Percentiles rank a stretch among this genome's conserved stretches.
Conservation (phyloP, 164 flowering plant species). For the Magnolia changhungtana region DNA sequence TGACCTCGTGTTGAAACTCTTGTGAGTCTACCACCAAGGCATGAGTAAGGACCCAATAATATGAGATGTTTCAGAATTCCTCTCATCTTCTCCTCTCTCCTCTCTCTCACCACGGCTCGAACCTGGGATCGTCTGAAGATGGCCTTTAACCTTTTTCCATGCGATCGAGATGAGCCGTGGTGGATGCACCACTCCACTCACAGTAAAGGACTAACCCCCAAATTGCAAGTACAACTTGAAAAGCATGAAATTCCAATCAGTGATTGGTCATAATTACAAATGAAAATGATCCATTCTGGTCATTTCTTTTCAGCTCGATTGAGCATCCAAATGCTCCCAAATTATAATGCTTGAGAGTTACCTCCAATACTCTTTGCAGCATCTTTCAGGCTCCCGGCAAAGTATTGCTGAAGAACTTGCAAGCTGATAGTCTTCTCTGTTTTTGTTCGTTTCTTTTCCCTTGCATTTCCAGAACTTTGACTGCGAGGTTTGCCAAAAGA, state of each 20-base stretch:
- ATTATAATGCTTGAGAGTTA: slow-evolving; percentile 24
- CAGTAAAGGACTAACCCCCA: not conserved
- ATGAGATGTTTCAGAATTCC: too few relatives aligned
- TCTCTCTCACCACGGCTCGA: too few relatives aligned
- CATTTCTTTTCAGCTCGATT: not conserved
- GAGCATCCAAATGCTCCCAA: not conserved
- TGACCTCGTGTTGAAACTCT: too few relatives aligned
- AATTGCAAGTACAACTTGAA: not conserved
- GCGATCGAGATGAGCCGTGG: too few relatives aligned
- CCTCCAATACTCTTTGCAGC: slow-evolving; percentile 91
- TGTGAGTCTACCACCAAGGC: too few relatives aligned
- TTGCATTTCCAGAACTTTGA: slow-evolving; percentile 37
- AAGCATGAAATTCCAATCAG: not conserved
- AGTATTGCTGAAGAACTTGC: slow-evolving; percentile 74
- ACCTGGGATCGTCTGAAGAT: too few relatives aligned
- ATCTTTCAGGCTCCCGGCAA: slow-evolving; percentile 91
- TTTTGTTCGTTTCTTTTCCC: slow-evolving; percentile 59
- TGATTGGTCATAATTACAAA: not conserved
- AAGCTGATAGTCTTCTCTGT: slow-evolving; percentile 73
- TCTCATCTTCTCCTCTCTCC: too few relatives aligned
- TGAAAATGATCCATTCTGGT: not conserved
- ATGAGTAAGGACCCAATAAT: too few relatives aligned
- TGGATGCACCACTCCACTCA: too few relatives aligned
- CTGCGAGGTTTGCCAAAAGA: slow-evolving; percentile 23
- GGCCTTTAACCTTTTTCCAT: too few relatives aligned